These are phyloP conservation scores for Emiliania huxleyi DNA, from an alignment of 78 protist genomes.

Conservation along the genomic window DNA sequence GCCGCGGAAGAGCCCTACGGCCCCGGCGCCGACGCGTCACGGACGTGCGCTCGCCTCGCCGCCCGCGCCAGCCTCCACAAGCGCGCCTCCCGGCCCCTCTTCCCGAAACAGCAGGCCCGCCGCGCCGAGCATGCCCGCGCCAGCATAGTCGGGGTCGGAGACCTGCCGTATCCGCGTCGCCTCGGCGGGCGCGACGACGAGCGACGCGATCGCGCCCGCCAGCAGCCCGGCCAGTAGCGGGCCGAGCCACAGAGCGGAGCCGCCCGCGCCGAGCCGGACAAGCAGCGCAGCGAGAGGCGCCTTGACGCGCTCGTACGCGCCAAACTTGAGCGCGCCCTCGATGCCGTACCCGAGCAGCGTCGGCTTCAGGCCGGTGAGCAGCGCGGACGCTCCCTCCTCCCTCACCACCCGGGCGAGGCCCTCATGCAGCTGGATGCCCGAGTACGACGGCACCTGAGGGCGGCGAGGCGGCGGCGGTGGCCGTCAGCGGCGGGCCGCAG, in stretches of 20 bases:
- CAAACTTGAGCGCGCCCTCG: conserved; percentile 22
- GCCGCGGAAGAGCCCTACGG: background rate
- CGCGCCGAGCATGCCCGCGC: background rate
- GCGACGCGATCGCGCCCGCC: background rate
- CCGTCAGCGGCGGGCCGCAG: too few species aligned
- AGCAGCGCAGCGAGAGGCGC: background rate
- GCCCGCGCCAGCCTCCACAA: too few species aligned
- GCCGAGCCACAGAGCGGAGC: background rate
- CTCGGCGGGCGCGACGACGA: background rate
- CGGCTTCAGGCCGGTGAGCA: background rate
- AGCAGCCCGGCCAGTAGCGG: background rate
- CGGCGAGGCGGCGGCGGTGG: too few species aligned
- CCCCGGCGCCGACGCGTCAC: too few species aligned
- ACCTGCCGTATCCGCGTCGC: background rate
- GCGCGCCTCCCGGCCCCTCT: background rate
- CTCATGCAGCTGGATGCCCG: background rate
- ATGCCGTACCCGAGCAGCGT: background rate
- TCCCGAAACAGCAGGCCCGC: background rate
- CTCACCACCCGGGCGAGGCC: background rate
- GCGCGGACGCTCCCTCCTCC: background rate
- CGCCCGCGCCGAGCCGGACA: background rate
- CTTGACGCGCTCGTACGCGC: background rate
- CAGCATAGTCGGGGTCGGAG: background rate
- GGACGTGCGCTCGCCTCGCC: too few species aligned
- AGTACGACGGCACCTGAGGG: background rate